Evolutionary conservation across 2,329 filamentous ascomycete species (phyloP), one percentile per base, ranked within the genome.

Genomic region (Botrytis pseudocinerea): DNA sequence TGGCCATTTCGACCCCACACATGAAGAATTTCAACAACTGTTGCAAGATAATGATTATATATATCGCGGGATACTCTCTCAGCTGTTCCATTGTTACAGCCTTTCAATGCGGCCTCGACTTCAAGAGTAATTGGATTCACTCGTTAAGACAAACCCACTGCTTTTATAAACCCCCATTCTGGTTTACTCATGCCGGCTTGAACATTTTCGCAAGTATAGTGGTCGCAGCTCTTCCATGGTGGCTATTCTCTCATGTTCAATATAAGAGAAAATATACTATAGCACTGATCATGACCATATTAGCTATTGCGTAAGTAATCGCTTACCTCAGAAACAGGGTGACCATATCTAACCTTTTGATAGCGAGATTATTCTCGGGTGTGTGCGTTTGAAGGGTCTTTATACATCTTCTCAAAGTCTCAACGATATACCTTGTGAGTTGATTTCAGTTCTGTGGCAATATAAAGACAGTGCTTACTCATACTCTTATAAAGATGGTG

Each of bases 1-100:
- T 76, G 42, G 73, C 73, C 40, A 76, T 76, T 62, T 73, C 74
- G 51, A 75, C 62, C 46, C 71, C 69, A 18, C 73, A 75, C 12
- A 71, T 74, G 68, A 62, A 66, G 44, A 54, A 61, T 18, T 76
- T 75, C 63, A 74, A 73, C n/a, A 60, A 22, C 16, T 61, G 48
- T 51, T 76, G 73, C 65, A 62, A 69, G 4, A 32, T 70, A 20
- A 40, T 74, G 54, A 76, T 76, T 68, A 12, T 73, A 18, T 76
- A 73, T n/a, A 72, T 74, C 42, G 48, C 32, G 28, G 69, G n/a
- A 6, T 72, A 72, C 42, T 68, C 54, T 61, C 16, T 76, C 6
- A 51, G 65, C 51, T 71, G 63, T 38, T 59, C 73, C 4, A 66
- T 76, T n/a, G 74, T 69, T 40, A 73, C 74, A 14, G 62, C 70